Evolutionary conservation across 495 filamentous ascomycete species (phyloP).

Genomic region (Clohesyomyces aquaticus): DNA sequence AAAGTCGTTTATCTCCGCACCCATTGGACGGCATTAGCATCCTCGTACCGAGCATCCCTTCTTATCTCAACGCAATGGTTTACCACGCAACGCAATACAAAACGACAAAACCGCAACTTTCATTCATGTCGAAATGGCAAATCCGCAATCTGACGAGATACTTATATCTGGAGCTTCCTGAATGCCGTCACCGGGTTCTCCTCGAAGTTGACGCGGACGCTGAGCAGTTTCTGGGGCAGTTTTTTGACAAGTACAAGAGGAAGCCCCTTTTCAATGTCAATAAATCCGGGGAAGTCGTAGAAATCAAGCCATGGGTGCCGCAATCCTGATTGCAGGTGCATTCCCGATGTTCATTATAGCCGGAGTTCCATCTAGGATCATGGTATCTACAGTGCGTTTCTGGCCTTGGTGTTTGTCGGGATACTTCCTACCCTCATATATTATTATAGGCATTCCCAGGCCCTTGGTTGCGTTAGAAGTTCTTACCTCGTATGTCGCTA

Average conservation of each 20-base stretch:
- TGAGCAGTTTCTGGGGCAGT: background rate
- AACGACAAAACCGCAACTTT: background rate
- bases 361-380: background rate
- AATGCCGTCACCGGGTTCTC: background rate
- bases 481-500: background rate
- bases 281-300: conserved; percentile 1
- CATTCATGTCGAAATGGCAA: conserved; percentile 1
- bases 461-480: conserved; percentile 1
- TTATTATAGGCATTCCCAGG: conserved; percentile 1
- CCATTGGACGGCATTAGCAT: conserved; percentile 13
- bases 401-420: background rate
- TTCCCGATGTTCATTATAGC: background rate
- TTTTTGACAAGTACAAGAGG: conserved; percentile 1
- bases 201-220: background rate
- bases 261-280: background rate
- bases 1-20: conserved; percentile 14
- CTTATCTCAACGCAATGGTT: conserved; percentile 7
- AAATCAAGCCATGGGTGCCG: background rate
- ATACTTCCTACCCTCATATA: conserved; percentile 1
- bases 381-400: conserved; percentile 1
- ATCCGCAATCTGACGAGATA: background rate
- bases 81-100: conserved; percentile 1
- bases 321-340: conserved; percentile 1
- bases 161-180: background rate
- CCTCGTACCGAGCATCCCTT: conserved; percentile 12